Percentiles rank a stretch among this genome's conserved stretches.
Conservation (phyloP, 208 protist species). For the Borovskyia barvae region DNA sequence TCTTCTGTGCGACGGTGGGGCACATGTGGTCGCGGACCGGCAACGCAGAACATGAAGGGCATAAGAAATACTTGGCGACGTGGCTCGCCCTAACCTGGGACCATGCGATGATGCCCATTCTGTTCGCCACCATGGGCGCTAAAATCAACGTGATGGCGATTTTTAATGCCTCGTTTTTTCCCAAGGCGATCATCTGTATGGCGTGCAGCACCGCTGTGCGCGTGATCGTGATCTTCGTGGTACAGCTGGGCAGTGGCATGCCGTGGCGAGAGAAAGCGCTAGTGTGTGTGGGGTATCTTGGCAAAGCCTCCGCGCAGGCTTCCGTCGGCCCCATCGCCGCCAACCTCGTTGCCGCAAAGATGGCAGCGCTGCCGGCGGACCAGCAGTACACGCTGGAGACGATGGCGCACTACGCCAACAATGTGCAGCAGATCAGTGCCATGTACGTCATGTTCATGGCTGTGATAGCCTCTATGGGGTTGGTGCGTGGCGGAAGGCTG, state of each 20-base stretch:
- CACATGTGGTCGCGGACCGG: conserved; percentile 59
- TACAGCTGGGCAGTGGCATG: conserved; percentile 55
- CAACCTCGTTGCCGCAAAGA: conserved; percentile 41
- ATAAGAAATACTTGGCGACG: conserved; percentile 65
- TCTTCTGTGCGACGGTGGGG: conserved; percentile 71
- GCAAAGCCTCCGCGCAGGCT: conserved; percentile 76
- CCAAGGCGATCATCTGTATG: conserved; percentile 64
- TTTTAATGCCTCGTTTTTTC: conserved; percentile 69
- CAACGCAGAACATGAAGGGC: conserved; percentile 48
- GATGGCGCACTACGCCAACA: conserved; percentile 54
- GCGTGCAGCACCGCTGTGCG: conserved; percentile 55
- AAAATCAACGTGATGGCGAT: conserved; percentile 63
- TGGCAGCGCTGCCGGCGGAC: conserved; percentile 30
- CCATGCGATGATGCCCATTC: conserved; percentile 61
- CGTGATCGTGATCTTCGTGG: conserved; percentile 41
- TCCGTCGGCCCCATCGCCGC: conserved; percentile 68
- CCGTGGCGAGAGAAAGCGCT: conserved; percentile 56
- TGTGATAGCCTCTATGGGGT: conserved; percentile 53
- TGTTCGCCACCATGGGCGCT: conserved; percentile 73
- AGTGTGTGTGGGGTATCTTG: conserved; percentile 66
- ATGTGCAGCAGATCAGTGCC: conserved; percentile 67
- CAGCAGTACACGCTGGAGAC: conserved; percentile 13
- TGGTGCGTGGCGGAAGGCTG: conserved; percentile 51
- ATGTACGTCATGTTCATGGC: conserved; percentile 86
- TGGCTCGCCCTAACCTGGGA: conserved; percentile 76